phyloP scores from a whole-genome alignment of 768 basidiomycete species.

The Lactarius hatsudake region DNA sequence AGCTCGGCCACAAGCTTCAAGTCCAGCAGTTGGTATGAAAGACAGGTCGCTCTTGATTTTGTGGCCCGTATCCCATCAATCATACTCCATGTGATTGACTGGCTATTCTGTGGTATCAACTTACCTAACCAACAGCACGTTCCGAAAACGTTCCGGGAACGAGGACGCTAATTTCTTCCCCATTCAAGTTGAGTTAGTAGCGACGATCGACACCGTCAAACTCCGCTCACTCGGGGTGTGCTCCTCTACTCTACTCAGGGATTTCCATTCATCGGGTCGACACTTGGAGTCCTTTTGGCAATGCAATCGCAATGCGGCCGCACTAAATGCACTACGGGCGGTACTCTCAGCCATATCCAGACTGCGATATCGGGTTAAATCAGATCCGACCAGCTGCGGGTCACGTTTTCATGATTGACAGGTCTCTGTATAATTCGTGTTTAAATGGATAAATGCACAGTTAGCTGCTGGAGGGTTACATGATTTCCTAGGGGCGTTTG shows the following conservation, averaged over 20 bases:
- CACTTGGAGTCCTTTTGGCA: neutral
- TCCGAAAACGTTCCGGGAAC: neutral
- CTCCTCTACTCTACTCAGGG: neutral
- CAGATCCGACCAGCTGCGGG: neutral
- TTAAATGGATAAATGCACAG: no score
- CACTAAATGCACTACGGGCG: neutral
- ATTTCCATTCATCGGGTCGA: neutral
- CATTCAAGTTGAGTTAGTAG: no score
- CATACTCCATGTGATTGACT: neutral
- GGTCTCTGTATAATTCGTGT: no score
- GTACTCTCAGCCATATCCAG: neutral
- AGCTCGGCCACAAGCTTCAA: no score
- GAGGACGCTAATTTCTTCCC: neutral
- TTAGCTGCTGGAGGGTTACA: no score
- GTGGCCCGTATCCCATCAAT: neutral
- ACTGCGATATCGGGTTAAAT: neutral
- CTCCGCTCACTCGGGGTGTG: neutral
- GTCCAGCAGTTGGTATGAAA: no score
- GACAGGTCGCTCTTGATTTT: no score
- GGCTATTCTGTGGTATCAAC: neutral
- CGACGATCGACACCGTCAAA: no score
- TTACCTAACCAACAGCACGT: neutral
- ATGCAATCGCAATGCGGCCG: neutral
- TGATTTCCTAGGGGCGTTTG: no score
- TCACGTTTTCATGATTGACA: neutral